phyloP scores from a whole-genome alignment of 1,284 basidiomycete species.

The Trametes polyzona region DNA sequence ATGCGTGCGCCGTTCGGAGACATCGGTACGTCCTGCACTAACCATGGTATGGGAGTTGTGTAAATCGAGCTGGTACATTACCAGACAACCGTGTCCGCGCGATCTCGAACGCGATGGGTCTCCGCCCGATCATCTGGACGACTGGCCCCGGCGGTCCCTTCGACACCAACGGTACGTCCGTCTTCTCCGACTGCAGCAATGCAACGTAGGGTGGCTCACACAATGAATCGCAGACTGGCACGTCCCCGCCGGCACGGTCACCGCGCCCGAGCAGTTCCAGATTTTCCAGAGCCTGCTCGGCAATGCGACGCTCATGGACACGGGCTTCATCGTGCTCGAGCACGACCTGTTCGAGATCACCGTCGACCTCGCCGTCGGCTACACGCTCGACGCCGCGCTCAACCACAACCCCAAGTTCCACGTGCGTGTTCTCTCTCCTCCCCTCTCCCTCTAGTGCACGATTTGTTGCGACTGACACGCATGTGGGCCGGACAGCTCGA shows the following conservation, averaged over 20 bases:
- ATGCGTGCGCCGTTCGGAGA: constrained; percentile 59
- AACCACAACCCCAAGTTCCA: constrained; percentile 62
- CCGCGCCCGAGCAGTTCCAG: constrained; percentile 55
- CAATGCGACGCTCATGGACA: constrained; percentile 60
- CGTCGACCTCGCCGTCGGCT: constrained; percentile 88
- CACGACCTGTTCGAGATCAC: constrained; percentile 88
- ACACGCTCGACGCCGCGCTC: constrained; percentile 77
- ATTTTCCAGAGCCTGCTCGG: constrained; percentile 65
- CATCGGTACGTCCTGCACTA: constrained; percentile 40
- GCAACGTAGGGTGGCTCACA: too few species aligned
- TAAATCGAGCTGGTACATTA: too few species aligned
- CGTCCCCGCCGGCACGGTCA: constrained; percentile 73
- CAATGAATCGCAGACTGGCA: constrained; percentile 68
- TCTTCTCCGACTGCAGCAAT: too few species aligned
- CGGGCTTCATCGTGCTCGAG: constrained; percentile 87
- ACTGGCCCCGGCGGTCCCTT: constrained; percentile 63
- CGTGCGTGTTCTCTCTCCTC: constrained; percentile 37
- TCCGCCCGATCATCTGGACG: constrained; percentile 85
- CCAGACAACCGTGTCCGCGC: constrained; percentile 90
- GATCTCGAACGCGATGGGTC: constrained; percentile 81
- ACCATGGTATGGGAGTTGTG: too few species aligned
- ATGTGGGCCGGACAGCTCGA: constrained; percentile 60
- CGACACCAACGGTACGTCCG: constrained; percentile 73
- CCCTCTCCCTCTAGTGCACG: background rate
- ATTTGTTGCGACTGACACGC: background rate